A percentile compares a stretch with the other conserved stretches of the same genome.
phyloP scores from a whole-genome alignment of 257 asterid genomes.

The Nicotiana sylvestris region DNA sequence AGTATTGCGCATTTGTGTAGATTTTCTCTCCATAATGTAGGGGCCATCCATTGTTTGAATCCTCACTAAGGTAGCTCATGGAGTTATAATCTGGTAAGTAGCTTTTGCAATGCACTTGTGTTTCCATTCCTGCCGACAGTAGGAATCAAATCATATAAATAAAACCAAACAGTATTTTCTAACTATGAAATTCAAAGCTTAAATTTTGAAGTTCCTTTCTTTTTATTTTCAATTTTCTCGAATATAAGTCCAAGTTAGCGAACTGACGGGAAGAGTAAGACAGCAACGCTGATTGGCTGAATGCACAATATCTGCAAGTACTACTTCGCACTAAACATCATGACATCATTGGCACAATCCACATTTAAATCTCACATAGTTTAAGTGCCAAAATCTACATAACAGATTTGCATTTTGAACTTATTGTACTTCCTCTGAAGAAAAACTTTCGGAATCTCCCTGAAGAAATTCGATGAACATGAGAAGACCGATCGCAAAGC shows the following conservation, averaged over 20 bases:
- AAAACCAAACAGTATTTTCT: not conserved
- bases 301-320: not conserved
- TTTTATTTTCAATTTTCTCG: not conserved
- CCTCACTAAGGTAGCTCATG: conserved; percentile 93
- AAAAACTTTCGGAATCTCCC: too few relatives aligned
- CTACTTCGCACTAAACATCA: not conserved
- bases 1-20: conserved; percentile 50
- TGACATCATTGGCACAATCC: not conserved
- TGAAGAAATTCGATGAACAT: too few relatives aligned
- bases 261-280: not conserved
- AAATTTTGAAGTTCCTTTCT: not conserved
- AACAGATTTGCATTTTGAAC: not conserved
- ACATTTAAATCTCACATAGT: not conserved
- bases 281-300: not conserved
- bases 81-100: conserved; percentile 57
- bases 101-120: conserved; percentile 72
- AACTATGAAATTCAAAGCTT: not conserved
- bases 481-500: too few relatives aligned
- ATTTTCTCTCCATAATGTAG: conserved; percentile 54
- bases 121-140: conserved; percentile 69
- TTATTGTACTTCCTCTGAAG: not conserved
- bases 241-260: not conserved
- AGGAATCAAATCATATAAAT: conserved; percentile 7
- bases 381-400: not conserved
- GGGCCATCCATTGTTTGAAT: conserved; percentile 83